Conservation (phyloP, 2,329 filamentous ascomycete species). For the Stenocarpella maydis region DNA sequence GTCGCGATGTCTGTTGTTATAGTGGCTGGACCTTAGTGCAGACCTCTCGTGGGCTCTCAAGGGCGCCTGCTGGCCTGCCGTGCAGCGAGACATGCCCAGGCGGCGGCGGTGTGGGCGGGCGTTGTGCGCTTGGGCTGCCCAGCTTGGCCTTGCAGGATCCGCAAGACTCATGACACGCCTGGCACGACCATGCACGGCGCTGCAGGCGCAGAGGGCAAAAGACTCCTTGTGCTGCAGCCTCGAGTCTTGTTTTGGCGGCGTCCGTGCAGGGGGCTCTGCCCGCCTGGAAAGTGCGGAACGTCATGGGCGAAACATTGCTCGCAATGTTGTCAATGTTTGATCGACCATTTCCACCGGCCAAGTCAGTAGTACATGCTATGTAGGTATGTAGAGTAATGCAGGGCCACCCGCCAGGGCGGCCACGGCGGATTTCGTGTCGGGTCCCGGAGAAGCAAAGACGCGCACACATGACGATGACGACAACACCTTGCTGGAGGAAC, state of each 20-base stretch:
- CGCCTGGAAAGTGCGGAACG: not conserved
- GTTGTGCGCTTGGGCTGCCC: constrained; percentile 31
- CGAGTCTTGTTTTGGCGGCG: constrained; percentile 9
- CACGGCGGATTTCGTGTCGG: not conserved
- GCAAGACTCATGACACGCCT: constrained; percentile 24
- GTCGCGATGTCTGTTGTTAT: no score
- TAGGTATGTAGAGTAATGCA: no score
- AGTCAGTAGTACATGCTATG: no score
- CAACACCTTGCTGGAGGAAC: not conserved
- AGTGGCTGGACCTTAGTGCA: no score
- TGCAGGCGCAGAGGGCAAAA: constrained; percentile 16
- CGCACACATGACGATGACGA: not conserved
- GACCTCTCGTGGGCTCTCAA: no score
- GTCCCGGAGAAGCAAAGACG: constrained; percentile 1
- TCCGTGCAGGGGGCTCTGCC: constrained; percentile 14
- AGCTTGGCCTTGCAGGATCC: constrained; percentile 28
- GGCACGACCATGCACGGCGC: constrained; percentile 18
- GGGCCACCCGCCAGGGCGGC: not conserved
- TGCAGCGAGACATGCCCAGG: constrained; percentile 26
- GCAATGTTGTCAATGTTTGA: constrained; percentile 29
- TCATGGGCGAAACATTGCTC: constrained; percentile 28
- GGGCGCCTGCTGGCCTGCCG: constrained; percentile 1
- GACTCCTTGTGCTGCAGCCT: constrained; percentile 14
- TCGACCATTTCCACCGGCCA: constrained; percentile 14
- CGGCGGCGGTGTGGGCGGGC: constrained; percentile 32